Evolutionary conservation across 495 filamentous ascomycete species (phyloP).

Genomic region (Aspergillus panamensis): DNA sequence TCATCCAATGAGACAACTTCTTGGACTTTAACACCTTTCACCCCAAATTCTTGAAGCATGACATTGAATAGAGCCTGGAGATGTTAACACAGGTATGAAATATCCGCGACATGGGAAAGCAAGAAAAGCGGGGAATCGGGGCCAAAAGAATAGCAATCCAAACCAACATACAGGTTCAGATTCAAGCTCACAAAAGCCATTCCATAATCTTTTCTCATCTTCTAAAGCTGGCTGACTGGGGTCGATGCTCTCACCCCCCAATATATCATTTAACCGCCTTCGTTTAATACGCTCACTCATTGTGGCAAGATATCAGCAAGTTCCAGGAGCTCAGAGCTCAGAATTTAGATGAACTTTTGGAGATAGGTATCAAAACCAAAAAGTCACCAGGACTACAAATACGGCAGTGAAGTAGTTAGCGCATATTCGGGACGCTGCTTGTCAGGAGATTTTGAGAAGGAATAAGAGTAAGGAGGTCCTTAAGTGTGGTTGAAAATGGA

Average conservation of each 20-base stretch:
- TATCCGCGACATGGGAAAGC: no score
- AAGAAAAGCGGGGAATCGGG: no score
- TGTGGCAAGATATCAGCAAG: neutral
- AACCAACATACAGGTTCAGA: slow-evolving; percentile 71
- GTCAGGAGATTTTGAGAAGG: no score
- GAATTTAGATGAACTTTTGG: no score
- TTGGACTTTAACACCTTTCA: slow-evolving; percentile 67
- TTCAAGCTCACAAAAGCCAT: slow-evolving; percentile 85
- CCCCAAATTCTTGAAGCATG: slow-evolving; percentile 75
- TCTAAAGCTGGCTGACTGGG: slow-evolving; percentile 36
- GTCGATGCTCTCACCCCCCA: slow-evolving; percentile 14
- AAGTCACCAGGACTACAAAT: no score
- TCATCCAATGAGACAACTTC: slow-evolving; percentile 77
- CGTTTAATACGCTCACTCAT: slow-evolving; percentile 39
- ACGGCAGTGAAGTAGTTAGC: no score
- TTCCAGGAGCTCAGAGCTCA: neutral
- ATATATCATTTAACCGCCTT: slow-evolving; percentile 27
- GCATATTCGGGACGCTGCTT: no score
- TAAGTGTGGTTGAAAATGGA: no score
- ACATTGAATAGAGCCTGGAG: slow-evolving; percentile 74
- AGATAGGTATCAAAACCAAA: no score
- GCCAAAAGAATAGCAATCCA: no score
- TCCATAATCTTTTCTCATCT: slow-evolving; percentile 52
- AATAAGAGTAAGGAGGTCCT: no score
- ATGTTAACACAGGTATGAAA: no score